A percentile compares a stretch with the other conserved stretches of the same genome.
Evolutionary conservation across 192 early-diverging fungal species (phyloP).

Genomic region (Glomus cerebriforme): DNA sequence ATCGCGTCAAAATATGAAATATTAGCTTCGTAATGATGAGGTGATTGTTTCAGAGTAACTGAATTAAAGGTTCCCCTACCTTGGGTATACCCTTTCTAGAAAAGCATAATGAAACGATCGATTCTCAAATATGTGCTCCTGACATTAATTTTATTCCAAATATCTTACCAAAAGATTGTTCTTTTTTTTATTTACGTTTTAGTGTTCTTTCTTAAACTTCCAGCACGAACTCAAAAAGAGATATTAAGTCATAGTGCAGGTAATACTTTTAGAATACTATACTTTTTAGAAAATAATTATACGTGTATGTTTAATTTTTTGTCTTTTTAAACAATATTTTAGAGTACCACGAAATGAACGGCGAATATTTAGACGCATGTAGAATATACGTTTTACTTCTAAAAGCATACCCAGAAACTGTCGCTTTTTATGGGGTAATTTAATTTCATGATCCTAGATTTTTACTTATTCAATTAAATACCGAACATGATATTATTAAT

Average conservation of each 20-base stretch:
- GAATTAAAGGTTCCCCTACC: background rate
- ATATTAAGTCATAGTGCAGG: conserved; percentile 14
- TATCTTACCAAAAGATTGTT: background rate
- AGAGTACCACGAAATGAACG: conserved; percentile 8
- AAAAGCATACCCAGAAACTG: conserved; percentile 16
- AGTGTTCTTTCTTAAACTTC: conserved; percentile 25
- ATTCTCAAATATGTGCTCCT: background rate
- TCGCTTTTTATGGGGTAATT: conserved; percentile 17
- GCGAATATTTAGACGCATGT: conserved; percentile 13
- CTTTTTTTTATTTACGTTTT: background rate
- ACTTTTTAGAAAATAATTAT: conserved; percentile 1
- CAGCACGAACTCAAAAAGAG: conserved; percentile 3
- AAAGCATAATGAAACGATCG: background rate
- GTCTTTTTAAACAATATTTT: background rate
- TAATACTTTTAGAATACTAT: background rate
- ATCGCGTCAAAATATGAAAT: background rate
- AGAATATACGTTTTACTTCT: conserved; percentile 9
- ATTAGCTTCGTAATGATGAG: background rate
- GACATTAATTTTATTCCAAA: background rate
- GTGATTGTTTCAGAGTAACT: background rate
- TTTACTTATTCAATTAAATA: background rate
- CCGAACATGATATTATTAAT: too few relatives aligned
- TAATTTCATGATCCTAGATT: background rate
- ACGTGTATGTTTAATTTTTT: background rate
- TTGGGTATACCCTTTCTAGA: background rate